phyloP scores from a whole-genome alignment of 176 grass and related monocot genomes.

The Phoenix dactylifera region DNA sequence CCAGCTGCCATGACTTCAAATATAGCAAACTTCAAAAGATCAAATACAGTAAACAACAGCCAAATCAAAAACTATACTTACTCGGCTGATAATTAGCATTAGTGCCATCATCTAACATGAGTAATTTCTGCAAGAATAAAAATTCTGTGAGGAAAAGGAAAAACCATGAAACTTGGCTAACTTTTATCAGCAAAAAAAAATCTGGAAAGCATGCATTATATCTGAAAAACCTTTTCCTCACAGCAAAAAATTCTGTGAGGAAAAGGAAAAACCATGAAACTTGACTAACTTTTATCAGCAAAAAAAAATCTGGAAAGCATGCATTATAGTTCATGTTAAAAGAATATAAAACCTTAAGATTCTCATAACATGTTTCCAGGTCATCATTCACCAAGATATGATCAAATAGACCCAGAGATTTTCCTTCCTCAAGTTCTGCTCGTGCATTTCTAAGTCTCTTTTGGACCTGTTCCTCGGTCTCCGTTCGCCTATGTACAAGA shows the following conservation, averaged over 20 bases:
- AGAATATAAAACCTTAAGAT: conserved; percentile 54
- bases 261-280: too few relatives aligned
- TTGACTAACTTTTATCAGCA: too few relatives aligned
- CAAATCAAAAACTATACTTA: conserved; percentile 24
- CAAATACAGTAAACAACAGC: neutral
- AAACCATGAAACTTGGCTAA: too few relatives aligned
- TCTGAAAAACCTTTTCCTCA: too few relatives aligned
- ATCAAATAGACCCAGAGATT: conserved; percentile 57
- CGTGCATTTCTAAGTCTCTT: conserved; percentile 78
- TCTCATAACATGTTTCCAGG: conserved; percentile 82
- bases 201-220: too few relatives aligned
- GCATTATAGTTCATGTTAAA: neutral
- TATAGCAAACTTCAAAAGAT: too few relatives aligned
- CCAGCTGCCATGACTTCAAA: too few relatives aligned
- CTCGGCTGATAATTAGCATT: conserved; percentile 31
- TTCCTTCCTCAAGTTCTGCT: conserved; percentile 71
- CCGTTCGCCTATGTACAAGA: conserved; percentile 27
- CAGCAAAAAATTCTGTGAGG: too few relatives aligned
- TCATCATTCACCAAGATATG: conserved; percentile 85
- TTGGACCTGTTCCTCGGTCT: conserved; percentile 75
- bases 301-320: neutral
- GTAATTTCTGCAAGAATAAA: conserved; percentile 49
- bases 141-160: neutral
- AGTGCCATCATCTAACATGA: conserved; percentile 42
- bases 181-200: too few relatives aligned